Base-by-base conservation (phyloP, 139 green algal species). In the Nannochloris sp. region DNA sequence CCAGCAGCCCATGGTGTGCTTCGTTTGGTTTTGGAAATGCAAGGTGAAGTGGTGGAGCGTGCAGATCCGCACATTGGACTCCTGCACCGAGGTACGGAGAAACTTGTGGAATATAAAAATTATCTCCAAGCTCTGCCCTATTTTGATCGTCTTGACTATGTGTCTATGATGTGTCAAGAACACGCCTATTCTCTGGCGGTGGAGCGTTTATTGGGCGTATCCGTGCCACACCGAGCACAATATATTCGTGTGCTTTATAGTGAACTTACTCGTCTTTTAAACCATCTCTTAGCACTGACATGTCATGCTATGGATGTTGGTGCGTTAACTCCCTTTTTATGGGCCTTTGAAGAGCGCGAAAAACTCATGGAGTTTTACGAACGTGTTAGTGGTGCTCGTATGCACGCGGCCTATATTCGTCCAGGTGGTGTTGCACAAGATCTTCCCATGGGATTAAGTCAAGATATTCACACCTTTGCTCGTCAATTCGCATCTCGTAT, bases 81-180 rank as follows among this genome's bases (percentile, higher is more conserved):
- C 55, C 75, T 94, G 59, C 85, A 94, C 51, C 75, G 86, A 31
- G 86, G 86, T 31, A 94, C 86, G 17, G 86, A 94, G 72, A 94
- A 91, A 75, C 72, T 94, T 40, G 86, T 91, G 63, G 86, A 94
- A 78, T 91, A 94, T 67, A 94, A 94, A 78, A 94, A 85, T 14
- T 91, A 89, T 59, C 44, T 75, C 36, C 82, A 94, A 82, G 87
- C 74, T 2, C 69, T 94, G 26, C 85, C 85, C n/a, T 94, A 94
- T 73, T 93, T 94, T 78, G 87, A 94, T 66, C 78, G 84, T 59
- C 72, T 94, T 55, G 87, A 94, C 73, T 94, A 94, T 63, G 84
- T 91, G 53, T 91, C 82, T 29, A 90, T 91, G 83, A 93, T 93
- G 86, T 87, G 78, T 69, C 87, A 91, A 77, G 87, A 94, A 73